Evolutionary conservation across 768 basidiomycete species (phyloP).

Genomic region (Pleurotus tuoliensis): DNA sequence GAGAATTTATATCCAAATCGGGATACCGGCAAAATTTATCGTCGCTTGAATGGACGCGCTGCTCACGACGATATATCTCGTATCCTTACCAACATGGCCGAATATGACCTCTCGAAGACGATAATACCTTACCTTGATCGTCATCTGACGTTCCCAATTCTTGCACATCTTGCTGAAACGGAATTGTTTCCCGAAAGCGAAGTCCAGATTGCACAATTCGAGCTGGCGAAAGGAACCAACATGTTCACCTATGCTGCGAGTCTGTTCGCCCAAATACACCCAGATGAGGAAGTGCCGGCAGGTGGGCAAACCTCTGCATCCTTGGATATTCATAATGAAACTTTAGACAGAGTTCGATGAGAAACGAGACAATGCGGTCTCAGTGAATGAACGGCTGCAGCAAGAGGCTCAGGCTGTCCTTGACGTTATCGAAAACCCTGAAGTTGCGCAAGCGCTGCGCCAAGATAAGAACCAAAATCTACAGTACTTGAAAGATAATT

Average conservation of each 20-base stretch:
- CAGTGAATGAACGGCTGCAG: conserved; percentile 79
- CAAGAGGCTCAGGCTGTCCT: conserved; percentile 91
- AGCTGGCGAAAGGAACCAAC: conserved; percentile 94
- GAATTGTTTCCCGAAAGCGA: conserved; percentile 76
- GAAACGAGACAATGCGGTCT: conserved; percentile 79
- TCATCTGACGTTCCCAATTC: conserved; percentile 90
- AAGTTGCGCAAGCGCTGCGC: conserved; percentile 89
- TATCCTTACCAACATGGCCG: conserved; percentile 54
- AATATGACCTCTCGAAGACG: conserved; percentile 87
- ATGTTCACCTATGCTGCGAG: conserved; percentile 93
- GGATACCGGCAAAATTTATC: too few species aligned
- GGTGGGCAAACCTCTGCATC: conserved; percentile 39
- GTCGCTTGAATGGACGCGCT: too few species aligned
- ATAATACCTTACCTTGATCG: conserved; percentile 92
- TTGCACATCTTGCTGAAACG: conserved; percentile 79
- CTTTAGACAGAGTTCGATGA: conserved; percentile 69
- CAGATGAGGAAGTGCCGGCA: conserved; percentile 62
- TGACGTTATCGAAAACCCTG: conserved; percentile 95
- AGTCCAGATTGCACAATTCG: conserved; percentile 90
- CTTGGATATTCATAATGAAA: neutral
- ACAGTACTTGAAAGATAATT: conserved; percentile 90
- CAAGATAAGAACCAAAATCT: conserved; percentile 98
- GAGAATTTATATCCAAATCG: too few species aligned
- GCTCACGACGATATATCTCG: too few species aligned
- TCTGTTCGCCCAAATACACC: conserved; percentile 76